phyloP scores from a whole-genome alignment of 768 basidiomycete genomes.

The Phylloporus scabripes region DNA sequence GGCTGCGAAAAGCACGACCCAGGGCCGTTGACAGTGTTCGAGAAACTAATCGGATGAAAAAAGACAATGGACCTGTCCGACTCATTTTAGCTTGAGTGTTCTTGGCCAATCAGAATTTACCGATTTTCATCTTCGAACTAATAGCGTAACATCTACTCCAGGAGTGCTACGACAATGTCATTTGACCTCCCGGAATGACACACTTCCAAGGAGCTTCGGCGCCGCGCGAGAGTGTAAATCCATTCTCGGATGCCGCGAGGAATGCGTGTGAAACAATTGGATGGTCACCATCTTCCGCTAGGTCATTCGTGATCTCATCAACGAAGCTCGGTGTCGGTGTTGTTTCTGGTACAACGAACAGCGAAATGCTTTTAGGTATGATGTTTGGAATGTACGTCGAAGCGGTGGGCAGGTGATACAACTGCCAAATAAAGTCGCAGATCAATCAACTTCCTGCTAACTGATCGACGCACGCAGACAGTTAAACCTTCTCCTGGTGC shows the following conservation, averaged over 20 bases:
- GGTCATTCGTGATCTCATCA: not conserved
- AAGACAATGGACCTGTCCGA: slow-evolving; percentile 8
- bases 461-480: slow-evolving; percentile 42
- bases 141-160: slow-evolving; percentile 9
- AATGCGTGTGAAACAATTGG: slow-evolving; percentile 27
- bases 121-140: slow-evolving; percentile 21
- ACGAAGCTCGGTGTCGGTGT: not conserved
- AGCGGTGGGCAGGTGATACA: slow-evolving; percentile 36
- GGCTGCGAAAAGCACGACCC: slow-evolving; percentile 30
- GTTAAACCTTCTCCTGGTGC: slow-evolving; percentile 46
- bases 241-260: slow-evolving; percentile 50
- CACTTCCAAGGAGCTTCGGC: slow-evolving; percentile 38
- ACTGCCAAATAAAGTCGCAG: slow-evolving; percentile 26
- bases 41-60: slow-evolving; percentile 40
- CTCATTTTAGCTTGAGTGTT: slow-evolving; percentile 23
- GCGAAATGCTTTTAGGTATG: slow-evolving; percentile 15
- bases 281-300: not conserved
- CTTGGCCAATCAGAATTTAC: slow-evolving; percentile 26
- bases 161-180: slow-evolving; percentile 35
- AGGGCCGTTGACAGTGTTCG: slow-evolving; percentile 41
- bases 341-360: slow-evolving; percentile 23
- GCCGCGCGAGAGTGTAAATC: slow-evolving; percentile 37
- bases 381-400: slow-evolving; percentile 2
- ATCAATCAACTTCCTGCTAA: not conserved
- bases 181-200: slow-evolving; percentile 32